These are phyloP conservation scores for Chaetomiaceae sp. DNA, from an alignment of 2,329 filamentous ascomycete genomes.

Conservation along the genomic window DNA sequence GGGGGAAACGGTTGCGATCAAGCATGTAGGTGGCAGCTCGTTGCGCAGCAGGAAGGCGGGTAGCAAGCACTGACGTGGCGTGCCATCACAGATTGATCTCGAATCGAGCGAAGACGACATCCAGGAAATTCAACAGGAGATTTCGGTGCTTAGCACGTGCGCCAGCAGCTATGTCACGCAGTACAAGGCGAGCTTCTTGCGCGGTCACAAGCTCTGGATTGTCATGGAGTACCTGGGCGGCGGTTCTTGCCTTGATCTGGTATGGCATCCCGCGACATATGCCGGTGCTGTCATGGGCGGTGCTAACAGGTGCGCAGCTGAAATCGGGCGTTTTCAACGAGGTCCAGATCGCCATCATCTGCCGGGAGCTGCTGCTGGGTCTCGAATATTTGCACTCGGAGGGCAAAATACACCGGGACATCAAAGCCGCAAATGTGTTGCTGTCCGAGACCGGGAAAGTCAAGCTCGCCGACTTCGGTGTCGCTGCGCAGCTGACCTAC, in stretches of 20 bases:
- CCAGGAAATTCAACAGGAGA: slow-evolving; percentile 95
- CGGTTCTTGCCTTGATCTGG: slow-evolving; percentile 89
- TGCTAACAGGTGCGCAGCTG: slow-evolving; percentile 50
- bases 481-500: slow-evolving; percentile 92
- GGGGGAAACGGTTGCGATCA: slow-evolving; percentile 91
- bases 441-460: slow-evolving; percentile 86
- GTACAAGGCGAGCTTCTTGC: slow-evolving; percentile 94
- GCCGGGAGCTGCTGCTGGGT: slow-evolving; percentile 80
- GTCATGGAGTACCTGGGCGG: slow-evolving; percentile 98
- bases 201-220: slow-evolving; percentile 96
- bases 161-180: slow-evolving; percentile 90
- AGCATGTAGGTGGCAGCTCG: slow-evolving; percentile 63
- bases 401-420: slow-evolving; percentile 93
- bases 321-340: slow-evolving; percentile 88
- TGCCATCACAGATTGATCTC: slow-evolving; percentile 72
- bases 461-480: slow-evolving; percentile 94
- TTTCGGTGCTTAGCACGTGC: slow-evolving; percentile 90
- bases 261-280: slow-evolving; percentile 36
- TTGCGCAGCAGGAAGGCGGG: neutral
- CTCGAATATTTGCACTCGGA: slow-evolving; percentile 90
- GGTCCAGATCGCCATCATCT: slow-evolving; percentile 87
- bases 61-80: neutral
- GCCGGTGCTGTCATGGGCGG: neutral
- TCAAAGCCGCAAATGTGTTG: slow-evolving; percentile 95
- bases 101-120: slow-evolving; percentile 99